A percentile compares a stretch with the other conserved stretches of the same genome.
Conservation (phyloP, 2,329 filamentous ascomycete genomes). For the Botrytis elliptica region DNA sequence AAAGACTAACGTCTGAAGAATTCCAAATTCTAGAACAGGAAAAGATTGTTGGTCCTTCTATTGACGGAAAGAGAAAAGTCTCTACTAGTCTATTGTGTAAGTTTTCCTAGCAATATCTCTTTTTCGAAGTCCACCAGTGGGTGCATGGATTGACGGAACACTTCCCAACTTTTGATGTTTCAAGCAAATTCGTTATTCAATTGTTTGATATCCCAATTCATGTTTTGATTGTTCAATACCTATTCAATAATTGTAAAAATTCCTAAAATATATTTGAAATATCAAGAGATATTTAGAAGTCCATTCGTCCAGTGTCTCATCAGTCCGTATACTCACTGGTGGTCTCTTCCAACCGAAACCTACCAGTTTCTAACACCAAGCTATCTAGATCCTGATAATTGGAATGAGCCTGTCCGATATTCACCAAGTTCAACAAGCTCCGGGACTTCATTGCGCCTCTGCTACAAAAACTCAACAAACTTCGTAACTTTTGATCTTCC, state of each 20-base stretch:
- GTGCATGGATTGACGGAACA: too few species aligned
- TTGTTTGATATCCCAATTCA: too few species aligned
- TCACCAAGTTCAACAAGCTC: background rate
- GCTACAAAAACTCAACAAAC: accelerated
- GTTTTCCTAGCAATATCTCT: background rate
- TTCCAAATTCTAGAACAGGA: background rate
- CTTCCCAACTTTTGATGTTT: background rate
- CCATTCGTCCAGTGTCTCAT: too few species aligned
- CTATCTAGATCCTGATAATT: background rate
- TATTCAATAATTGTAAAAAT: too few species aligned
- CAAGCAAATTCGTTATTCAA: too few species aligned
- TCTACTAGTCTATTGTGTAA: background rate
- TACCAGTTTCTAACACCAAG: background rate
- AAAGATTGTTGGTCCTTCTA: background rate
- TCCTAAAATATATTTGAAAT: too few species aligned
- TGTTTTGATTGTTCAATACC: too few species aligned
- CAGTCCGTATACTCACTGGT: too few species aligned
- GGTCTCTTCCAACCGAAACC: too few species aligned
- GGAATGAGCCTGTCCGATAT: too few species aligned
- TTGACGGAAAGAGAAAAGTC: background rate
- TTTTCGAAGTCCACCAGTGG: too few species aligned
- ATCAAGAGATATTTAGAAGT: too few species aligned
- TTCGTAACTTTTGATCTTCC: background rate
- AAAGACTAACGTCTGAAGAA: background rate
- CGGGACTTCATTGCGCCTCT: background rate